Evolutionary conservation across 2,329 filamentous ascomycete genomes (phyloP), one percentile per base, ranked within the genome.

Genomic region (Pseudofabraea citricarpa): DNA sequence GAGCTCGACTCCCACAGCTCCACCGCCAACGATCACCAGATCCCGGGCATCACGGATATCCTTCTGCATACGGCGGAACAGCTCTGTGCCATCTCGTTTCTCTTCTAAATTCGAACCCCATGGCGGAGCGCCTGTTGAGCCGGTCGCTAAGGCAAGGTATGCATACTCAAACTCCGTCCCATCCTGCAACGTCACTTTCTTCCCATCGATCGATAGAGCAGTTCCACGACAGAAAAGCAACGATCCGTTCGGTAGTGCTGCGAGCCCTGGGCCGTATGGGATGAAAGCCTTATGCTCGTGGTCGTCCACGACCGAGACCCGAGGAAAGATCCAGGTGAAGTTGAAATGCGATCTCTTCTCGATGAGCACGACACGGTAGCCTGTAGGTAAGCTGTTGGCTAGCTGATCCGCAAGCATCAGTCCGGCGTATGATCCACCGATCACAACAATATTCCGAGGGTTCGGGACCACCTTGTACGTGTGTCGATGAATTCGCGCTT

Each of bases 311-410:
- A 75, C 68, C 3, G 63, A 64, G 40, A 68, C 73, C 7, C 74
- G 61, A 0, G 73, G 73, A 47, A 77, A 73, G 4, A 60, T 59
- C 52, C 71, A 77, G 0, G 67, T 59, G 41, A 70, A 72, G 44
- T 76, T 68, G 46, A 76, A 71, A 55, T 77, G 74, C 7, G 66
- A 69, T 44, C 74, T 73, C 40, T 67, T 71, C 48, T 77, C 74
- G 21, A 77, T 57, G 5, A 75, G 49, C 0, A 75, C 49, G 1
- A 75, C 68, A 37, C 65, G 56, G 45, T 67, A 73, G 3, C 68
- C 67, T 0, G 64, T 65, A 0, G 70, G 69, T 0, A 73, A 46
- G 1, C 65, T 60, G 19, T 66, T 56, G 2, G 61, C 55, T 0
- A 73, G 61, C 6, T 55, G 53, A 20, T 57, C 54, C 1, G 62